Conservation (phyloP, 139 green algal species). For the Nannochloris sp. region DNA sequence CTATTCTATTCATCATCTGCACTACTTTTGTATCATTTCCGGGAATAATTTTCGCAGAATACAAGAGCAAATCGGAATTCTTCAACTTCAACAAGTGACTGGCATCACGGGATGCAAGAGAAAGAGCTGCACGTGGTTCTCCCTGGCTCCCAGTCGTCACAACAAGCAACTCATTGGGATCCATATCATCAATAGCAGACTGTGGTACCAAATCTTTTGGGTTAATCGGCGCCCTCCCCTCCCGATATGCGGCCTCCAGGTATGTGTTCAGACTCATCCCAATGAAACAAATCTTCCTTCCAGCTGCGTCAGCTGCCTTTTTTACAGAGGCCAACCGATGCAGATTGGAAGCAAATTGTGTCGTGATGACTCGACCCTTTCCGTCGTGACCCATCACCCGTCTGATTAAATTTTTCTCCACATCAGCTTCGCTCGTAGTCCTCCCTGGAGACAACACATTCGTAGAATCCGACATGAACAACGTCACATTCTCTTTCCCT, state of each 20-base stretch:
- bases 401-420: slow-evolving; percentile 62
- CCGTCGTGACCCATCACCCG: slow-evolving; percentile 62
- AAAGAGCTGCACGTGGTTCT: slow-evolving; percentile 79
- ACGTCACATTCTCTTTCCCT: slow-evolving; percentile 60
- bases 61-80: slow-evolving; percentile 79
- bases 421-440: slow-evolving; percentile 70
- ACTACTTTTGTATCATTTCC: slow-evolving; percentile 75
- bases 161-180: slow-evolving; percentile 82
- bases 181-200: slow-evolving; percentile 55
- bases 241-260: slow-evolving; percentile 79
- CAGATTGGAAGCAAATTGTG: slow-evolving; percentile 94
- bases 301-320: slow-evolving; percentile 82
- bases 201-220: slow-evolving; percentile 62
- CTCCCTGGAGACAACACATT: slow-evolving; percentile 90
- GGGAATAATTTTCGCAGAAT: slow-evolving; percentile 84
- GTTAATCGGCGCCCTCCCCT: slow-evolving; percentile 63
- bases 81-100: slow-evolving; percentile 69
- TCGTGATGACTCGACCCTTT: slow-evolving; percentile 82
- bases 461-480: slow-evolving; percentile 97
- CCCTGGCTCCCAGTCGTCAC: slow-evolving; percentile 73
- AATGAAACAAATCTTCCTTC: slow-evolving; percentile 82
- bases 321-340: slow-evolving; percentile 80
- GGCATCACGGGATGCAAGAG: slow-evolving; percentile 62
- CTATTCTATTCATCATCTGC: slow-evolving; percentile 94
- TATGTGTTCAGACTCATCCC: slow-evolving; percentile 86